phyloP scores from a whole-genome alignment of 768 basidiomycete species.

The Austroboletus eburneus region DNA sequence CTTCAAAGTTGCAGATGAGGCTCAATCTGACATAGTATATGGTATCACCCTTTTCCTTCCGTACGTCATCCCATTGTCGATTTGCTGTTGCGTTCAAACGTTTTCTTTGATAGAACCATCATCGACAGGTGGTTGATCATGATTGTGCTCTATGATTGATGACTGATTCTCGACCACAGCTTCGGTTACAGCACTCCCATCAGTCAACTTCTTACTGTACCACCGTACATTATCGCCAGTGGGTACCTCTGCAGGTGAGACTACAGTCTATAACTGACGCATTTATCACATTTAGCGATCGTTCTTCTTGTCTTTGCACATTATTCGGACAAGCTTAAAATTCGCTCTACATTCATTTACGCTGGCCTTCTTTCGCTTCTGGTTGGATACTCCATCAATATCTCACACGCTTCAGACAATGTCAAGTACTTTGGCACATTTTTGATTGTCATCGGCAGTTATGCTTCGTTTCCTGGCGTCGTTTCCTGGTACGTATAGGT shows the following conservation, averaged over 20 bases:
- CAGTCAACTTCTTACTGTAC: conserved; percentile 64
- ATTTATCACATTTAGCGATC: conserved; percentile 38
- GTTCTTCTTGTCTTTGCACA: conserved; percentile 47
- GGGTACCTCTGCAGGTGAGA: conserved; percentile 18
- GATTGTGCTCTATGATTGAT: not conserved
- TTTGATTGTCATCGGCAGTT: conserved; percentile 62
- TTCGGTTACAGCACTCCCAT: conserved; percentile 56
- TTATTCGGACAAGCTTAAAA: conserved; percentile 52
- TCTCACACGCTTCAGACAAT: conserved; percentile 46
- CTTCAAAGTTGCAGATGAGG: not conserved
- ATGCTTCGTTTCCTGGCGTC: conserved; percentile 51
- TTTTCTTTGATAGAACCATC: conserved; percentile 43
- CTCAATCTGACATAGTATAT: conserved; percentile 42
- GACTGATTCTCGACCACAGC: conserved; percentile 27
- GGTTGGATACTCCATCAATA: conserved; percentile 62
- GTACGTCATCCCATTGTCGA: conserved; percentile 36
- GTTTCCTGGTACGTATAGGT: conserved; percentile 49
- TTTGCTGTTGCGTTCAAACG: not conserved
- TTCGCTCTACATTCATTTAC: conserved; percentile 57
- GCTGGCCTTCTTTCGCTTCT: conserved; percentile 46
- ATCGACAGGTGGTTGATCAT: conserved; percentile 41
- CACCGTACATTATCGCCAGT: conserved; percentile 65
- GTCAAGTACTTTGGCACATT: conserved; percentile 74
- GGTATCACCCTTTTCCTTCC: conserved; percentile 70
- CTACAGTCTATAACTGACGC: not conserved